Evolutionary conservation across 306 rosid species (phyloP).

Genomic region (Canavalia ensiformis): DNA sequence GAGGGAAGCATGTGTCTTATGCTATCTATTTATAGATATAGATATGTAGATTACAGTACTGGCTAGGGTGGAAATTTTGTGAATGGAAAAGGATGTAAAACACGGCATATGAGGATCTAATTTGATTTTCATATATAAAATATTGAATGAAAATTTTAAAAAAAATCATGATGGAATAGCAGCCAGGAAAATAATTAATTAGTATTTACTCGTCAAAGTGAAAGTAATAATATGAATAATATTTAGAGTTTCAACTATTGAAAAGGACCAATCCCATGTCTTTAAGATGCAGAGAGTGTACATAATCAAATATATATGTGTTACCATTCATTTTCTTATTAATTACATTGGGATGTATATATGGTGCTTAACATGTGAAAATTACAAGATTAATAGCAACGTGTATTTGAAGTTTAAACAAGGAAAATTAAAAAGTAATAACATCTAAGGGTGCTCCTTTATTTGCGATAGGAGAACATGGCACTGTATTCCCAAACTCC

Average conservation of each 20-base stretch:
- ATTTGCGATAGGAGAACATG: slow-evolving; percentile 34
- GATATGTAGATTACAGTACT: not conserved
- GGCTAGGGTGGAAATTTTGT: not conserved
- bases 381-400: not conserved
- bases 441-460: slow-evolving; percentile 2
- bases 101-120: not conserved
- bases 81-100: slow-evolving; percentile 13
- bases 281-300: not conserved
- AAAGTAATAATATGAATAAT: not conserved
- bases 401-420: not conserved
- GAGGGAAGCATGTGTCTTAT: not conserved
- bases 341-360: not conserved
- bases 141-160: slow-evolving; percentile 19
- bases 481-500: not conserved
- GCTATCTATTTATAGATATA: slow-evolving; percentile 46
- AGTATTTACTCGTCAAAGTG: not conserved
- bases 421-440: not conserved
- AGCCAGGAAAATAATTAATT: slow-evolving; percentile 18
- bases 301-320: not conserved
- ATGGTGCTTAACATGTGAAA: not conserved
- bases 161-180: slow-evolving; percentile 40
- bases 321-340: not conserved
- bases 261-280: not conserved
- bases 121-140: not conserved
- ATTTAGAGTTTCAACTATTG: not conserved